These are phyloP conservation scores for Taphrina wiesneri DNA, from an alignment of 1,139 yeast species.

Conservation along the genomic window DNA sequence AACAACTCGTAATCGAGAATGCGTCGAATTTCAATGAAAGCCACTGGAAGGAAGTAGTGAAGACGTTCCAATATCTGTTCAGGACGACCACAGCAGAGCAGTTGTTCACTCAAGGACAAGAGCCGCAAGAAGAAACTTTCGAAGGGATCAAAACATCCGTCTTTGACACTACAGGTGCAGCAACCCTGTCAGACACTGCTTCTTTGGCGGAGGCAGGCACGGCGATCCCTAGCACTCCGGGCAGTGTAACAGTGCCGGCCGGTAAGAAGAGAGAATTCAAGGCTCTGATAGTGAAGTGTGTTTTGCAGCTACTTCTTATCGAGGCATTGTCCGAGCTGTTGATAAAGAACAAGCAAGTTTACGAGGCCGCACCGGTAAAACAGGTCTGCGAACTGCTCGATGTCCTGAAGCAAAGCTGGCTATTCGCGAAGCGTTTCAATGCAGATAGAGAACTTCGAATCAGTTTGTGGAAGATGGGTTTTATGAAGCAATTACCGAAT, in stretches of 20 bases:
- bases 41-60: conserved; percentile 76
- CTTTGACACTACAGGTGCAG: conserved; percentile 34
- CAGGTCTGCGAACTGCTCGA: conserved; percentile 62
- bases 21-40: conserved; percentile 59
- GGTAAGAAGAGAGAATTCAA: conserved; percentile 59
- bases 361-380: conserved; percentile 65
- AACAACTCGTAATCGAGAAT: conserved; percentile 73
- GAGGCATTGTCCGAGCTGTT: conserved; percentile 81
- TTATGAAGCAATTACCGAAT: conserved; percentile 89
- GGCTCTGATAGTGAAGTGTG: conserved; percentile 86
- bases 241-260: conserved; percentile 36
- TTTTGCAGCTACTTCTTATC: conserved; percentile 82
- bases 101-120: conserved; percentile 52
- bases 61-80: conserved; percentile 67
- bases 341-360: conserved; percentile 61
- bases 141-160: conserved; percentile 36
- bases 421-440: conserved; percentile 82
- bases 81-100: conserved; percentile 83
- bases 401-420: conserved; percentile 67
- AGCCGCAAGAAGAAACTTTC: conserved; percentile 41
- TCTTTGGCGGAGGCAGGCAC: conserved; percentile 36
- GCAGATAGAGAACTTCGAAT: conserved; percentile 84
- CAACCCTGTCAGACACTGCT: conserved; percentile 28
- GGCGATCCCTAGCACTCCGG: neutral
- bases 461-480: conserved; percentile 77